phyloP scores from a whole-genome alignment of 192 early-diverging fungal genomes.

The Glomus cerebriforme region DNA sequence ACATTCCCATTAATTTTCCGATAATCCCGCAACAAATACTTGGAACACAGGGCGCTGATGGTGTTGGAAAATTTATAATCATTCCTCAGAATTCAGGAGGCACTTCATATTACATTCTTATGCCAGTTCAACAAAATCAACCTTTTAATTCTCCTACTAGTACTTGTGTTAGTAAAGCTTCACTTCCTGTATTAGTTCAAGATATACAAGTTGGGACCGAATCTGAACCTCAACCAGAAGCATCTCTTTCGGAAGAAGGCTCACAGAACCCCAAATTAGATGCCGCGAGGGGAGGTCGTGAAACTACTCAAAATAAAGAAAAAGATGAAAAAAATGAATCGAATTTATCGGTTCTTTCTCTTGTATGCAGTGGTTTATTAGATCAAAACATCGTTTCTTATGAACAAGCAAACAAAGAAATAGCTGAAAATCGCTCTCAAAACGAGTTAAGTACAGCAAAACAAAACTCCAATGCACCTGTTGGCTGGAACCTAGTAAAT shows the following conservation, averaged over 20 bases:
- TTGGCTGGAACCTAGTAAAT: background rate
- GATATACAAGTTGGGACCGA: background rate
- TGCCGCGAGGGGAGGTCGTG: background rate
- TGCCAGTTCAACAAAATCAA: constrained; percentile 11
- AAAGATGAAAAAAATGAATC: background rate
- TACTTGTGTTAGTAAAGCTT: background rate
- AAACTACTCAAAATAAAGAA: background rate
- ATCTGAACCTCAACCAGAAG: background rate
- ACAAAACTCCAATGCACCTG: background rate
- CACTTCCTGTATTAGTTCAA: background rate
- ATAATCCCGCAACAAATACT: no score
- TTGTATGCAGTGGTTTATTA: constrained; percentile 8
- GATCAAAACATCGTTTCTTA: background rate
- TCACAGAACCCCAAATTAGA: background rate
- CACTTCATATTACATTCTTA: constrained; percentile 3
- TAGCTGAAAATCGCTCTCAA: no score
- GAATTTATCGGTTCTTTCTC: constrained; percentile 19
- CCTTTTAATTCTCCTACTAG: background rate
- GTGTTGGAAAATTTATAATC: constrained; percentile 12
- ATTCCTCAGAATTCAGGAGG: background rate
- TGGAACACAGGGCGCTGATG: background rate
- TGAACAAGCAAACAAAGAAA: constrained; percentile 10
- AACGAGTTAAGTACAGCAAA: background rate
- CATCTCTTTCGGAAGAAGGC: background rate
- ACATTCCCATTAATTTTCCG: background rate